phyloP scores from a whole-genome alignment of 1,284 basidiomycete genomes.

The Fomitopsis palustris region DNA sequence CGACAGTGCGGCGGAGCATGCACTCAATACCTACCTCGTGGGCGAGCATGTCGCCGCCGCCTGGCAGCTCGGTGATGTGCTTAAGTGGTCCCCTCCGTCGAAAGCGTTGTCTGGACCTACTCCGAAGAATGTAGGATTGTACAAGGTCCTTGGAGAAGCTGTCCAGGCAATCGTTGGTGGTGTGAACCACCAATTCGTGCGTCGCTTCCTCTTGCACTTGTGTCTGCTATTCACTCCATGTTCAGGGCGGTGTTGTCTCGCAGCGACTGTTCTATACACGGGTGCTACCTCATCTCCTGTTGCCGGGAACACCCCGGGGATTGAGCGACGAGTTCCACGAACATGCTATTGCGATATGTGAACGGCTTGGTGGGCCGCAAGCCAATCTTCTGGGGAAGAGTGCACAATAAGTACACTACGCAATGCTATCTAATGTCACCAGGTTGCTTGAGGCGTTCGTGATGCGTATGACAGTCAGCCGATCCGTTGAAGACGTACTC shows the following conservation, averaged over 20 bases:
- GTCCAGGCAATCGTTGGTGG: constrained; percentile 76
- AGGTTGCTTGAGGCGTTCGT: not conserved
- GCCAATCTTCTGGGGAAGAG: constrained; percentile 5
- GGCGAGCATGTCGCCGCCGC: constrained; percentile 69
- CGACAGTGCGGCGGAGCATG: constrained; percentile 48
- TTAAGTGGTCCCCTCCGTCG: constrained; percentile 63
- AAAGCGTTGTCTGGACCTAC: constrained; percentile 24
- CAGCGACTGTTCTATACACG: constrained; percentile 68
- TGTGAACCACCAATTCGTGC: constrained; percentile 73
- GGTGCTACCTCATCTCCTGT: constrained; percentile 53
- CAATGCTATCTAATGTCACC: not conserved
- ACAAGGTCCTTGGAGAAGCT: constrained; percentile 73
- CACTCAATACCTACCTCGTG: constrained; percentile 63
- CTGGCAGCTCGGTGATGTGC: constrained; percentile 64
- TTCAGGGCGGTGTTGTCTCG: constrained; percentile 56
- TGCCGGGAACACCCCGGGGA: constrained; percentile 40
- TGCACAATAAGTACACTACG: constrained; percentile 1
- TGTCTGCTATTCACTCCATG: constrained; percentile 2
- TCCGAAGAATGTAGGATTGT: constrained; percentile 56
- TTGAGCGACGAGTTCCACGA: constrained; percentile 49
- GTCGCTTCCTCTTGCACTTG: constrained; percentile 28
- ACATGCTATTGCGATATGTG: constrained; percentile 40
- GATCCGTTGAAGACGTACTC: no score
- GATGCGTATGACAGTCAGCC: no score
- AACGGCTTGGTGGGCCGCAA: constrained; percentile 46